Percentiles rank a stretch among this genome's conserved stretches.
phyloP scores from a whole-genome alignment of 176 grass and related monocot genomes.

The Carex littledalei region DNA sequence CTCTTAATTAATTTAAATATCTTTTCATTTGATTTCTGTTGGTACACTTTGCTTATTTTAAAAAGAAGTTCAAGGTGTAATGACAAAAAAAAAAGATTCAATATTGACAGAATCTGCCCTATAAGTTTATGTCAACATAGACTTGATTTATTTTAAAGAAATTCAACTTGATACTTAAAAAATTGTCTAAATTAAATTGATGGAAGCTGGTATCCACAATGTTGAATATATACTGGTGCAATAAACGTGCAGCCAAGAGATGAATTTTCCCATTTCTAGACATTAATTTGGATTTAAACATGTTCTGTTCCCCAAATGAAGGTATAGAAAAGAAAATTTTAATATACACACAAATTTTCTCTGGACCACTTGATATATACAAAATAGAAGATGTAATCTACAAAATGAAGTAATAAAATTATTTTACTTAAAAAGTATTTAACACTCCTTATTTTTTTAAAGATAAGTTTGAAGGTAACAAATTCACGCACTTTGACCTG shows the following conservation, averaged over 20 bases:
- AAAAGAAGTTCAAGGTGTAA: not conserved
- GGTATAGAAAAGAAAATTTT: not conserved
- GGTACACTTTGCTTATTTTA: not conserved
- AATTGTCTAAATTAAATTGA: not conserved
- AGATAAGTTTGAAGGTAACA: not conserved
- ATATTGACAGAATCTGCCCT: not conserved
- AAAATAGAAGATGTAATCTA: no score
- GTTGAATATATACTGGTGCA: not conserved
- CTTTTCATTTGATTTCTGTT: not conserved
- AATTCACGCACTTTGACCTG: not conserved
- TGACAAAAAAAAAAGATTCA: not conserved
- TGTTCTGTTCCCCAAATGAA: not conserved
- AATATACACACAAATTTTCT: not conserved
- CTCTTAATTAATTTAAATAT: not conserved
- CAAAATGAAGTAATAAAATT: no score
- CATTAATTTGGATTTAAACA: not conserved
- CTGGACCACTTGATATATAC: no score
- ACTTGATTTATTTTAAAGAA: conserved; percentile 6
- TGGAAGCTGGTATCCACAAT: not conserved
- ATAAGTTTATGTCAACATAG: not conserved
- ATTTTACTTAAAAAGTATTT: no score
- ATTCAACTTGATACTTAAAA: not conserved
- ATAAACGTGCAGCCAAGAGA: conserved; percentile 8
- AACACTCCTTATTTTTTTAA: no score
- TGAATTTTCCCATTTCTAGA: not conserved